A percentile compares a stretch with the other conserved stretches of the same genome.
These are phyloP conservation scores for Psidium friedrichsthalianum DNA, from an alignment of 345 rosid genomes.

Conservation along the genomic window DNA sequence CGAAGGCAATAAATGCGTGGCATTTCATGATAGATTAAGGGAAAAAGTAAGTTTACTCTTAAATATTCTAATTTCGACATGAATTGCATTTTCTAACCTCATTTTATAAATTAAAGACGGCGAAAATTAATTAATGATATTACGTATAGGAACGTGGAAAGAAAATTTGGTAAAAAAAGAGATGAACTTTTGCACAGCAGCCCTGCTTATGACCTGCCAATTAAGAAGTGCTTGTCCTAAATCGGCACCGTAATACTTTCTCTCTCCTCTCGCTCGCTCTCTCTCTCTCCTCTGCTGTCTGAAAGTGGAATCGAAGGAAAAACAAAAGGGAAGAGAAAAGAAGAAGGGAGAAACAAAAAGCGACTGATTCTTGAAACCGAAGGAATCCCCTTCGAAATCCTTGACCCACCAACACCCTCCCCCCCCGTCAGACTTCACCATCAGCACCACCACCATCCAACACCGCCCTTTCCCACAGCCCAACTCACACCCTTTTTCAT, in stretches of 20 bases:
- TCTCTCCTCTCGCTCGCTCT: background rate
- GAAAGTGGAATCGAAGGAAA: background rate
- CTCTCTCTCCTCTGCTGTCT: background rate
- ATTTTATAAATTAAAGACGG: background rate
- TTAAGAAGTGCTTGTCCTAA: background rate
- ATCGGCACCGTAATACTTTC: background rate
- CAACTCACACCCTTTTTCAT: background rate
- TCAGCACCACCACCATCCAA: background rate
- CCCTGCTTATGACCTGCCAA: background rate
- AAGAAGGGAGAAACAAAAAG: background rate
- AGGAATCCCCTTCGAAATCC: background rate
- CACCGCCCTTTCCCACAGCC: background rate
- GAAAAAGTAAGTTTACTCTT: background rate
- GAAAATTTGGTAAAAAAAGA: background rate
- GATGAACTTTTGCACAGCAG: background rate
- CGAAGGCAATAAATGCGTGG: background rate
- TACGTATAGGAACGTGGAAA: background rate
- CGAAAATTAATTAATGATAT: background rate
- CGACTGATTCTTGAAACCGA: background rate
- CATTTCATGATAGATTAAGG: background rate
- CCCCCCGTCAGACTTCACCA: background rate
- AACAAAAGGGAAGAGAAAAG: background rate
- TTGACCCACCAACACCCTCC: background rate
- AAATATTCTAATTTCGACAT: background rate
- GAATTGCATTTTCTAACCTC: background rate